Base-by-base conservation (phyloP, 345 rosid genomes). In the Cardamine resedifolia region DNA sequence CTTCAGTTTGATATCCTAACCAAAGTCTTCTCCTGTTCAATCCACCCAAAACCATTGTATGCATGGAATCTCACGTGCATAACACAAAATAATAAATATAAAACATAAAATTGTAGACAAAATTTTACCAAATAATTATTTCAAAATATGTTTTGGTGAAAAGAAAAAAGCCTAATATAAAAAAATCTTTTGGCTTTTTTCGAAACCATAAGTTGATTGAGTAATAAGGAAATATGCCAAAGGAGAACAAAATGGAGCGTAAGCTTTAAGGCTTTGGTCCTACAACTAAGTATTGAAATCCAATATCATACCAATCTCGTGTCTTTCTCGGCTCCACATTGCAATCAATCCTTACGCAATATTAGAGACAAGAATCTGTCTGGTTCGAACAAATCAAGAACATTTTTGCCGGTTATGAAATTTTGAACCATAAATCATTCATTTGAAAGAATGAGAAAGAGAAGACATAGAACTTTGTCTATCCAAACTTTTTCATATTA, bases 251-350 rank as follows among this genome's bases (percentile, higher is more conserved):
- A 19, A 47, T 64, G 49, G 59, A 72, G 70, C 70, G 64, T 64
- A 60, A 12, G 68, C 41, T 62, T 60, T 44, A 10, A 14, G 18
- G 41, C 6, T 38, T n/a, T 5, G 69, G 71, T 52, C 70, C 59
- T 50, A 50, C 59, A 24, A 7, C 1, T 15, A 19, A 24, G 20
- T 26, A 53, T 55, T 55, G 10, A 52, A 63, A 72, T 28, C 33
- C 15, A 41, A 16, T n/a, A 63, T 72, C 77, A 72, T 64, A 43
- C 7, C 26, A 64, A 72, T 31, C 49, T 72, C 77, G 64, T 64
- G 76, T 50, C 6, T 28, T 71, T 57, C 18, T 49, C 10, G 44
- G 43, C 68, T 71, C 62, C 55, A 57, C 64, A 43, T 24, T 23
- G 21, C n/a, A 7, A 63, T 27, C 43, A 63, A 62, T 63, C 27